Evolutionary conservation across 2,329 filamentous ascomycete species (phyloP).

Genomic region (Sclerotinia trifoliorum): DNA sequence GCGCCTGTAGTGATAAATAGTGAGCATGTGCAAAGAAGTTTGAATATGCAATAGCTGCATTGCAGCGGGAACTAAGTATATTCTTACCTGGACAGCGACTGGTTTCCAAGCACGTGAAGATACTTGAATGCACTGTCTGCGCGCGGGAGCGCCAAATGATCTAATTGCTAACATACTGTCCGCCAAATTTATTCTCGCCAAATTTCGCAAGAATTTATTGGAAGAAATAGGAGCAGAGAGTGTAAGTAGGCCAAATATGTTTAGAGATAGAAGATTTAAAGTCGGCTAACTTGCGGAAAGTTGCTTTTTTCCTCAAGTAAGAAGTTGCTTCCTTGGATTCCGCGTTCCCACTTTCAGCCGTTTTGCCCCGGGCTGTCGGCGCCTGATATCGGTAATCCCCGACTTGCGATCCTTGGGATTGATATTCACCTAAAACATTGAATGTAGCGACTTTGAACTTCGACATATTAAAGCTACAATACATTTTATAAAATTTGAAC

Average conservation of each 20-base stretch:
- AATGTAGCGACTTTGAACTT: not conserved
- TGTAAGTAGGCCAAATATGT: constrained; percentile 23
- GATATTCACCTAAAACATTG: not conserved
- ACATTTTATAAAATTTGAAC: not conserved
- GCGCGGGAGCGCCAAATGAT: constrained; percentile 71
- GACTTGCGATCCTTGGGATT: not conserved
- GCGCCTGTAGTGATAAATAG: constrained; percentile 44
- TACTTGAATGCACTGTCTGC: constrained; percentile 74
- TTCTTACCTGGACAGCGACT: constrained; percentile 57
- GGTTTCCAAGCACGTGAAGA: constrained; percentile 56
- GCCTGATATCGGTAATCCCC: constrained; percentile 17
- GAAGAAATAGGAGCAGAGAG: constrained; percentile 24
- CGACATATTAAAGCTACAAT: not conserved
- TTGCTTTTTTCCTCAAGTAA: constrained; percentile 27
- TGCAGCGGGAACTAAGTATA: constrained; percentile 19
- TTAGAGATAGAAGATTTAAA: constrained; percentile 23
- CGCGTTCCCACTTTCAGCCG: constrained; percentile 23
- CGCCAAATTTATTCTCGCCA: constrained; percentile 9
- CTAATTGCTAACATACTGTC: constrained; percentile 79
- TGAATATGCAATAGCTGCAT: constrained; percentile 20
- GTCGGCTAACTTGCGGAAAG: constrained; percentile 23
- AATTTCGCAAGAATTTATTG: constrained; percentile 12
- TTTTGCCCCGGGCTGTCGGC: constrained; percentile 8
- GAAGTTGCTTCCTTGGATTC: constrained; percentile 19
- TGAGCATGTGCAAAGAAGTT: constrained; percentile 26